Conservation (phyloP, 345 rosid genomes). For the Rubroshorea leprosula region DNA sequence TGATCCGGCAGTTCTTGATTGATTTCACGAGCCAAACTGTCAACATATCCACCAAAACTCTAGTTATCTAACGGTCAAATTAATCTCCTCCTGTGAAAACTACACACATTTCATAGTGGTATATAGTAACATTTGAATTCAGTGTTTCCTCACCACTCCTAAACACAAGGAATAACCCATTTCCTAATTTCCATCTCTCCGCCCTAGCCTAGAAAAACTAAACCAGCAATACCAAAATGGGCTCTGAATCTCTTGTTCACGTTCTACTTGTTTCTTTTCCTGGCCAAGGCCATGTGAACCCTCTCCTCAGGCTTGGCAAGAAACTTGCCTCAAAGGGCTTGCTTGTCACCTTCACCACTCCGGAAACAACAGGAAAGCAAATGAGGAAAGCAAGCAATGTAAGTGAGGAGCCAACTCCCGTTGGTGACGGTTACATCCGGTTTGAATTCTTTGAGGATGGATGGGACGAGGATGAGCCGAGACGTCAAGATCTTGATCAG, state of each 20-base stretch:
- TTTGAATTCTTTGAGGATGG: slow-evolving; percentile 74
- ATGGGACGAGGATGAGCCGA: slow-evolving; percentile 42
- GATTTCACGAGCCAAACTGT: too few species aligned
- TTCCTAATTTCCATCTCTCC: too few species aligned
- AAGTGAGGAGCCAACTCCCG: slow-evolving; percentile 36
- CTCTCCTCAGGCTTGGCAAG: slow-evolving; percentile 74
- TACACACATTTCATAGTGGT: too few species aligned
- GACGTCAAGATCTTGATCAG: slow-evolving; percentile 30
- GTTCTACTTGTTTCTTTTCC: slow-evolving; percentile 72
- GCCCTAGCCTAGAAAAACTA: background rate
- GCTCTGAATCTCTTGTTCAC: slow-evolving; percentile 40
- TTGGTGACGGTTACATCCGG: slow-evolving; percentile 60
- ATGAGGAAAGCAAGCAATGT: slow-evolving; percentile 46
- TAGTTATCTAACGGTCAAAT: too few species aligned
- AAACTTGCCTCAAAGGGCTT: slow-evolving; percentile 74
- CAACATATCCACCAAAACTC: too few species aligned
- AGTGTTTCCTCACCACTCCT: too few species aligned
- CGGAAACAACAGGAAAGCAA: slow-evolving; percentile 41
- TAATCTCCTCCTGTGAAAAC: too few species aligned
- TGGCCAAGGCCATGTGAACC: slow-evolving; percentile 82
- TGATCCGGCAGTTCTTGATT: too few species aligned
- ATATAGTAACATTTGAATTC: too few species aligned
- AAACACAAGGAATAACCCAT: too few species aligned
- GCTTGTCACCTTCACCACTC: slow-evolving; percentile 59
- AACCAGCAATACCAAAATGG: slow-evolving; percentile 26